phyloP scores from a whole-genome alignment of 2,329 filamentous ascomycete genomes.

The Falciphora oryzae region DNA sequence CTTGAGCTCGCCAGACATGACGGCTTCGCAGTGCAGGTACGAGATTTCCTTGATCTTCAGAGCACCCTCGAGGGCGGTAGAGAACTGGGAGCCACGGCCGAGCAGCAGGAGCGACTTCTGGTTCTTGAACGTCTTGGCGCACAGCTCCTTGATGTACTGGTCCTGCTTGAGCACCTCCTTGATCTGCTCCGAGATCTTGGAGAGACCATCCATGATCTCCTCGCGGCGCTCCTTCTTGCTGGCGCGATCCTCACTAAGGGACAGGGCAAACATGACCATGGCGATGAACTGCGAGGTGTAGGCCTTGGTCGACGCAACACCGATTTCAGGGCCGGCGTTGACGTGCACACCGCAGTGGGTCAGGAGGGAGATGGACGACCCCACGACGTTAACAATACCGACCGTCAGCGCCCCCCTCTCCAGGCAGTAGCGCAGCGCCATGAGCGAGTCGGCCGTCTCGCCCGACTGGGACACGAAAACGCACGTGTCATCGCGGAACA shows the following conservation, averaged over 20 bases:
- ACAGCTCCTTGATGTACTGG: constrained; percentile 89
- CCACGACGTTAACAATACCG: constrained; percentile 97
- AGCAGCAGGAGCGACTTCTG: constrained; percentile 94
- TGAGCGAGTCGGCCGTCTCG: constrained; percentile 94
- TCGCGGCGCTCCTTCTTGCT: constrained; percentile 88
- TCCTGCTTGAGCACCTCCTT: constrained; percentile 86
- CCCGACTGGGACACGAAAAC: constrained; percentile 98
- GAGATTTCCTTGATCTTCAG: constrained; percentile 99
- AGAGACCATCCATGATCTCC: constrained; percentile 93
- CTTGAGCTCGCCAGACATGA: constrained; percentile 99
- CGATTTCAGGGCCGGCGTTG: constrained; percentile 97
- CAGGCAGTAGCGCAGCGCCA: constrained; percentile 96
- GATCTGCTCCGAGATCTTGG: constrained; percentile 85
- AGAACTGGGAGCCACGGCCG: constrained; percentile 92
- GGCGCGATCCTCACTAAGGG: constrained; percentile 90
- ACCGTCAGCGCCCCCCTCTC: constrained; percentile 96
- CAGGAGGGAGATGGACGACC: constrained; percentile 93
- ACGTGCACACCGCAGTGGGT: constrained; percentile 99
- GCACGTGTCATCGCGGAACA: constrained; percentile 99
- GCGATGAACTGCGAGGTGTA: constrained; percentile 99
- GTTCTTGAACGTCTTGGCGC: constrained; percentile 87
- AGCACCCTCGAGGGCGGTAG: constrained; percentile 93
- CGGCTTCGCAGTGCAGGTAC: constrained; percentile 97
- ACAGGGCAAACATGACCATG: constrained; percentile 99
- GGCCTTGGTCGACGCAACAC: constrained; percentile 97